Base-by-base conservation (phyloP, 2,329 filamentous ascomycete species). In the Ascosphaera pollenicola region DNA sequence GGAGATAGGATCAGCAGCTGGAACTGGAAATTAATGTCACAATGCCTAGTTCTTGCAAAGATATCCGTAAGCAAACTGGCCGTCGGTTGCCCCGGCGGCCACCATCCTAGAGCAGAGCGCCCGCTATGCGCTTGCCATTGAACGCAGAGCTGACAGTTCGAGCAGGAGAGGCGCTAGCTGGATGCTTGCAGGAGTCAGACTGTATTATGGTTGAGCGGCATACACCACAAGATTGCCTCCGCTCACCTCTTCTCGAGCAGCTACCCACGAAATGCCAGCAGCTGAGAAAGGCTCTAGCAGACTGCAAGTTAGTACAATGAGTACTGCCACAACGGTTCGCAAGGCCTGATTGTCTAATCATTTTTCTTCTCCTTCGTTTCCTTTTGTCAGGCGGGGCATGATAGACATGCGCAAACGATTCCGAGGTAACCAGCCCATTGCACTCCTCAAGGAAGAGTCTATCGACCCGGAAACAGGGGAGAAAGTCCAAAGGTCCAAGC, bases 371-470 rank as follows among this genome's bases (percentile, higher is more conserved):
- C 17, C 11, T 11, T 17, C 3, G 13, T 21, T 31, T 36, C 17
- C 31, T 38, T 13, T 17, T 18, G 28, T 42, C n/a, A 61, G 59
- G 54, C 79, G 87, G 47, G 89, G 89, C 47, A 74, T 92, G 73
- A 79, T 95, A 49, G 89, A 98, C 58, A 98, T 98, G 89, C 81
- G 89, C 57, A 95, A 95, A 64, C 78, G 89, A 26, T 95, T 98
- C 61, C 73, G 89, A 41, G 89, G 89, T 42, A 95, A 95, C 63
- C 73, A 83, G 56, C 84, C 89, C 40, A 75, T 92, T 46, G 67
- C 73, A 17, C 71, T 78, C 47, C 66, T 74, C 49, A 67, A 74
- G 52, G 66, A 76, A 47, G 57, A 70, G 41, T 75, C 81, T 47
- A 62, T 63, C 18, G 61, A 63, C 8, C 65, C 64, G 44, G 60